Conservation (phyloP, 805 yeast genomes). For the Saccharomycopsis babjevae region DNA sequence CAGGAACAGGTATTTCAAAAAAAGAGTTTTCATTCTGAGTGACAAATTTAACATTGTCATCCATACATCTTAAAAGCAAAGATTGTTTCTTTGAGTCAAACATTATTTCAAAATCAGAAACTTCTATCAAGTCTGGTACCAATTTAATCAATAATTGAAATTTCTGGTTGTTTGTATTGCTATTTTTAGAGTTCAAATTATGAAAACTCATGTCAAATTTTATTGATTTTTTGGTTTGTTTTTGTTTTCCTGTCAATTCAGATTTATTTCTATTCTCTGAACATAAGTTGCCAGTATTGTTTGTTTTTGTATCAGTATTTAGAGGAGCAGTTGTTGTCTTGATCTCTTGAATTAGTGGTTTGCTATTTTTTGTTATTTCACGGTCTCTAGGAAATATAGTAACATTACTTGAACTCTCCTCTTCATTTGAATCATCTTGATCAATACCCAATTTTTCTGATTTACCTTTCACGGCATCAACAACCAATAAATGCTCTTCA, state of each 20-base stretch:
- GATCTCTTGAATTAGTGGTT: slow-evolving; percentile 49
- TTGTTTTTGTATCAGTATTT: background rate
- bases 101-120: slow-evolving; percentile 27
- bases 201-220: slow-evolving; percentile 19
- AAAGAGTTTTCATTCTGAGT: slow-evolving; percentile 19
- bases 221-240: slow-evolving; percentile 11
- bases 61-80: slow-evolving; percentile 26
- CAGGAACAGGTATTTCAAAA: slow-evolving; percentile 32
- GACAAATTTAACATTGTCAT: slow-evolving; percentile 16
- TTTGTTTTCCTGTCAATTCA: background rate
- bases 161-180: slow-evolving; percentile 22
- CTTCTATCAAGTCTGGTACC: slow-evolving; percentile 22
- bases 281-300: background rate
- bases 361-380: slow-evolving; percentile 19
- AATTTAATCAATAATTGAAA: slow-evolving; percentile 29
- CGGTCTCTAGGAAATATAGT: slow-evolving; percentile 19
- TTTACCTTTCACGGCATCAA: slow-evolving; percentile 13
- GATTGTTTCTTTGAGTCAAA: slow-evolving; percentile 25
- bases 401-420: background rate
- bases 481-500: slow-evolving; percentile 24
- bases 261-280: background rate
- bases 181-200: slow-evolving; percentile 19
- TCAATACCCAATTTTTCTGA: slow-evolving; percentile 4
- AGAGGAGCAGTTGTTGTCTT: slow-evolving; percentile 19
- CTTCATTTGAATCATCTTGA: background rate